A percentile compares a stretch with the other conserved stretches of the same genome.
Conservation (phyloP, 228 moss, liverwort and hornwort species). For the Sphagnum fallax region DNA sequence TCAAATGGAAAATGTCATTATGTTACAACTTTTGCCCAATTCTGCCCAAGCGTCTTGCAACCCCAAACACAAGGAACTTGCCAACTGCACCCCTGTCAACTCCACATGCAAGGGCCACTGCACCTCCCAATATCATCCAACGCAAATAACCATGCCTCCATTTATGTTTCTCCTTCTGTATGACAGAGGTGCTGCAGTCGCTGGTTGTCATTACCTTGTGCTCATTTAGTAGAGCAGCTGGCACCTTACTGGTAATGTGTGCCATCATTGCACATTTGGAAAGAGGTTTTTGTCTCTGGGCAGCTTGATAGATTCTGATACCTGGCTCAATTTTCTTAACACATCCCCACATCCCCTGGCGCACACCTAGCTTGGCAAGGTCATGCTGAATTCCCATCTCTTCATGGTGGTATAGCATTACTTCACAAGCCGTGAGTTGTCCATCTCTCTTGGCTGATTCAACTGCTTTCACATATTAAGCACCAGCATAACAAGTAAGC, state of each 20-base stretch:
- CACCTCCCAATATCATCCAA: slow-evolving; percentile 77
- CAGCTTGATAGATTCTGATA: slow-evolving; percentile 34
- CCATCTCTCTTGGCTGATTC: slow-evolving; percentile 63
- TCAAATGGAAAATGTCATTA: too few relatives aligned
- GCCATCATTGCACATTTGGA: slow-evolving; percentile 55
- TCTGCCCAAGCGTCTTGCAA: slow-evolving; percentile 65
- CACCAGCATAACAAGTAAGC: too few relatives aligned
- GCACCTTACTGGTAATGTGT: slow-evolving; percentile 34
- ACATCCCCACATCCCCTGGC: slow-evolving; percentile 97
- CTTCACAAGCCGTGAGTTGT: slow-evolving; percentile 53
- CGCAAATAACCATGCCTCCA: slow-evolving; percentile 52
- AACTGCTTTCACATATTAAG: slow-evolving; percentile 30
- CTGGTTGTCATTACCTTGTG: slow-evolving; percentile 8
- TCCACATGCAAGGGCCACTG: slow-evolving; percentile 75
- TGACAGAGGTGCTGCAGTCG: slow-evolving; percentile 2
- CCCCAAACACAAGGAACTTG: slow-evolving; percentile 82
- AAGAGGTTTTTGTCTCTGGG: slow-evolving; percentile 29
- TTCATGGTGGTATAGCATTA: slow-evolving; percentile 70
- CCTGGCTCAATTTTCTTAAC: slow-evolving; percentile 90
- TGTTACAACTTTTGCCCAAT: slow-evolving; percentile 62
- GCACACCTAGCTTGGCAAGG: slow-evolving; percentile 76
- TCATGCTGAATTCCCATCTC: slow-evolving; percentile 96
- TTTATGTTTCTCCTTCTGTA: slow-evolving; percentile 16
- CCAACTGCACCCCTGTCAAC: slow-evolving; percentile 88
- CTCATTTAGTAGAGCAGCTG: slow-evolving; percentile 33